Evolutionary conservation across 345 rosid species (phyloP), one percentile per base, ranked within the genome.

Genomic region (Ailanthus altissimus): DNA sequence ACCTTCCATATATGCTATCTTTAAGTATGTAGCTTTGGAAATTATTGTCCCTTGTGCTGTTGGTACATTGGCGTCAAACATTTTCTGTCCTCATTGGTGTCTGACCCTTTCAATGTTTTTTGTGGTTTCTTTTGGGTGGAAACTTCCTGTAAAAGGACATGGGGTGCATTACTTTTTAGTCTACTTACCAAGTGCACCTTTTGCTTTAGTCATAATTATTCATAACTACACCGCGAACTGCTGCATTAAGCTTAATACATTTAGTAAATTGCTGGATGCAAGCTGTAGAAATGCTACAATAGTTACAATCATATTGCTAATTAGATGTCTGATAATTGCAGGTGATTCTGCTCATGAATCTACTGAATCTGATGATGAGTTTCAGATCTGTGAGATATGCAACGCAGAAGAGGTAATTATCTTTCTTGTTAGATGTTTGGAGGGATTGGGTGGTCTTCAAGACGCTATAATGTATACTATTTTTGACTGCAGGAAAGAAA

Each of bases 321-420:
- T 65, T 49, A 25, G 2, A 40, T 64, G 26, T 69, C 54, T 83
- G 53, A 73, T 77, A 56, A 70, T 80, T 85, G 89, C 90, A 95
- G 99, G 89, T 82, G 98, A 90, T 60, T 90, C 99, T 84, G 91
- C 79, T 15, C 86, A 81, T 26, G 97, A 91, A 63, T 92, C 98
- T 76, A 77, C 87, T 67, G 99, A 92, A 85, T 96, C 99, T 47
- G 97, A 93, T 88, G 99, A 96, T 28, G 99, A 96, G 88, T 96
- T 93, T 90, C 99, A 93, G 86, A 93, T 96, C 65, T 96, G 99
- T 82, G 94, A 86, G 81, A 88, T 96, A 73, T 96, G 98, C 93
- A 96, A 86, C 74, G 72, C 79, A 75, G 99, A 96, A 86, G 97
- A 88, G 97, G 99, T 95, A 89, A 79, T 65, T 43, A 61, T 10